Evolutionary conservation across 116 monocot species (phyloP).

Genomic region (Iris pallida): DNA sequence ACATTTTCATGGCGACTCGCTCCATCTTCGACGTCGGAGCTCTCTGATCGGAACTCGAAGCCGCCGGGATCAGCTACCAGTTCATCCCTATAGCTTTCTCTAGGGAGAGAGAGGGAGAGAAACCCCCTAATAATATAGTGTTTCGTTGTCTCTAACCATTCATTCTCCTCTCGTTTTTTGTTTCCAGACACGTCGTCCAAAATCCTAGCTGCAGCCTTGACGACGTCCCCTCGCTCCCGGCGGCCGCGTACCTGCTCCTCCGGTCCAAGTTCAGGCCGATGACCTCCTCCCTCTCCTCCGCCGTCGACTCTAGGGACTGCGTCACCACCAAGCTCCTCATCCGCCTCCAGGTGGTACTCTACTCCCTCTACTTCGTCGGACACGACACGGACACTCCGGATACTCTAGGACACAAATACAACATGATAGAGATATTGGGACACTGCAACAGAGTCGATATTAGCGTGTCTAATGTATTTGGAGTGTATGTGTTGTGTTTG

Average conservation of each 20-base stretch:
- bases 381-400: too few species aligned
- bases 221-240: slow-evolving; percentile 74
- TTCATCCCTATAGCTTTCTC: too few species aligned
- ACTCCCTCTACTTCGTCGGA: too few species aligned
- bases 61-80: slow-evolving; percentile 51
- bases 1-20: slow-evolving; percentile 34
- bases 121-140: not conserved
- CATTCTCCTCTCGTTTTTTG: not conserved
- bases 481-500: too few species aligned
- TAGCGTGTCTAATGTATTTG: too few species aligned
- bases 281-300: slow-evolving; percentile 65
- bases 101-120: too few species aligned
- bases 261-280: slow-evolving; percentile 63
- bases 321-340: slow-evolving; percentile 94
- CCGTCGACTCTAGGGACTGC: slow-evolving; percentile 59
- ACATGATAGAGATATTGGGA: too few species aligned
- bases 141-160: slow-evolving; percentile 1
- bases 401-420: too few species aligned
- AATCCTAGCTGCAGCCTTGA: slow-evolving; percentile 72
- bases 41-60: slow-evolving; percentile 58
- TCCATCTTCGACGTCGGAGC: slow-evolving; percentile 80
- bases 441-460: too few species aligned
- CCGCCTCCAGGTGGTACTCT: slow-evolving; percentile 79
- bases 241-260: slow-evolving; percentile 68
- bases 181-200: slow-evolving; percentile 58